Evolutionary conservation across 1,284 basidiomycete genomes (phyloP).

Genomic region (Microbotryum saponariae): DNA sequence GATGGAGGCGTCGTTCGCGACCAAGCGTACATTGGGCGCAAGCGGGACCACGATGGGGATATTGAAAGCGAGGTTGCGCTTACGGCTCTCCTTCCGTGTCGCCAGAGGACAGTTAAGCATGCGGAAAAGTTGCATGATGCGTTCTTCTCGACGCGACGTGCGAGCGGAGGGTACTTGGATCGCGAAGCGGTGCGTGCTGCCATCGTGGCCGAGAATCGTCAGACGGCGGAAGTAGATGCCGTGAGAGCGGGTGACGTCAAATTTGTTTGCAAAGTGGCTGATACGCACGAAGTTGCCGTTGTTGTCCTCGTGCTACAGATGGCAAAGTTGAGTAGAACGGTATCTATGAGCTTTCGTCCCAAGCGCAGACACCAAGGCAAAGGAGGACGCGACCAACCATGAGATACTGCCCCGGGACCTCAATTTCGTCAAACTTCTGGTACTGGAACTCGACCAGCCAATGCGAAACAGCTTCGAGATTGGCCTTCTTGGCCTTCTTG

Average conservation of each 20-base stretch:
- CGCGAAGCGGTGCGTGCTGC: constrained; percentile 77
- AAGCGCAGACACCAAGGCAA: background rate
- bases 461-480: constrained; percentile 84
- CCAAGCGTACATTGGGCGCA: constrained; percentile 71
- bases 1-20: constrained; percentile 87
- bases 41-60: constrained; percentile 81
- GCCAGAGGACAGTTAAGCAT: constrained; percentile 79
- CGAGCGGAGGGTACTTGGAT: constrained; percentile 84
- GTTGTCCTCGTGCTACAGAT: constrained; percentile 75
- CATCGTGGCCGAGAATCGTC: constrained; percentile 86
- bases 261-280: constrained; percentile 80
- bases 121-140: constrained; percentile 82
- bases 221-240: constrained; percentile 86
- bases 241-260: constrained; percentile 75
- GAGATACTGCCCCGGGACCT: constrained; percentile 96
- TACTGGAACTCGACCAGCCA: constrained; percentile 98
- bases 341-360: constrained; percentile 4
- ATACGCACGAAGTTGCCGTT: constrained; percentile 89
- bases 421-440: constrained; percentile 95
- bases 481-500: constrained; percentile 69
- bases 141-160: constrained; percentile 85
- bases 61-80: constrained; percentile 85
- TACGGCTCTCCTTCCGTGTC: constrained; percentile 86
- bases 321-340: background rate
- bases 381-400: constrained; percentile 52